These are phyloP conservation scores for Rhodotorula sp. DNA, from an alignment of 1,284 basidiomycete species.

Conservation along the genomic window DNA sequence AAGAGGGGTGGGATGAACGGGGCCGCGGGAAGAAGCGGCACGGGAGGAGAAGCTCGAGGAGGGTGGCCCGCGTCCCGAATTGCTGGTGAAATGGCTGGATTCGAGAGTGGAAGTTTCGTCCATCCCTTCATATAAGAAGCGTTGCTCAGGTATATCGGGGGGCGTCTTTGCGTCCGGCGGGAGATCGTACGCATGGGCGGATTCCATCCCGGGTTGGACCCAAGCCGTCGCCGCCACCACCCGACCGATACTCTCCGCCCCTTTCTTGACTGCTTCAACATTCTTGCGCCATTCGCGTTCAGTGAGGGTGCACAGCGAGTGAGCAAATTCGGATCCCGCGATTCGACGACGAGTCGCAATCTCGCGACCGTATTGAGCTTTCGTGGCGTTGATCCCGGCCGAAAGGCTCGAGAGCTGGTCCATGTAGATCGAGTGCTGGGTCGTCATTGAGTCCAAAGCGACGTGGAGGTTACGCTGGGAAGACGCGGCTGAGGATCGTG, in stretches of 20 bases:
- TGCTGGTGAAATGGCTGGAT: no score
- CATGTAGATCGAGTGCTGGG: slow-evolving; percentile 21
- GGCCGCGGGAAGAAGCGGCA: no score
- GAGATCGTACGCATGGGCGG: no score
- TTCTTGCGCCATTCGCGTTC: slow-evolving; percentile 25
- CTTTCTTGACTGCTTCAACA: slow-evolving; percentile 23
- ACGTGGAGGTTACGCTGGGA: slow-evolving; percentile 9
- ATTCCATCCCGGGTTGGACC: slow-evolving; percentile 22
- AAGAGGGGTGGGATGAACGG: no score
- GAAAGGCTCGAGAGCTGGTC: slow-evolving; percentile 10
- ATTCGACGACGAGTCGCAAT: slow-evolving; percentile 19
- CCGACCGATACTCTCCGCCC: slow-evolving; percentile 17
- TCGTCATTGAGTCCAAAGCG: slow-evolving; percentile 22
- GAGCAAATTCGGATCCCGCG: slow-evolving; percentile 16
- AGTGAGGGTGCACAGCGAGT: slow-evolving; percentile 6
- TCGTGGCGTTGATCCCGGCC: neutral
- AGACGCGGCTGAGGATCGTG: neutral
- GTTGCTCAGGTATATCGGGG: no score
- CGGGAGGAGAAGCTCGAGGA: no score
- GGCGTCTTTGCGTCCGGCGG: neutral
- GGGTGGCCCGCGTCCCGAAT: no score
- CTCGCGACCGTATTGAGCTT: slow-evolving; percentile 6
- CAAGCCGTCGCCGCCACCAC: slow-evolving; percentile 18
- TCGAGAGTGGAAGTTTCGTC: no score
- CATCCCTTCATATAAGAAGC: no score